These are phyloP conservation scores for Phytophthora multivora DNA, from an alignment of 352 stramenopile genomes.

Conservation along the genomic window DNA sequence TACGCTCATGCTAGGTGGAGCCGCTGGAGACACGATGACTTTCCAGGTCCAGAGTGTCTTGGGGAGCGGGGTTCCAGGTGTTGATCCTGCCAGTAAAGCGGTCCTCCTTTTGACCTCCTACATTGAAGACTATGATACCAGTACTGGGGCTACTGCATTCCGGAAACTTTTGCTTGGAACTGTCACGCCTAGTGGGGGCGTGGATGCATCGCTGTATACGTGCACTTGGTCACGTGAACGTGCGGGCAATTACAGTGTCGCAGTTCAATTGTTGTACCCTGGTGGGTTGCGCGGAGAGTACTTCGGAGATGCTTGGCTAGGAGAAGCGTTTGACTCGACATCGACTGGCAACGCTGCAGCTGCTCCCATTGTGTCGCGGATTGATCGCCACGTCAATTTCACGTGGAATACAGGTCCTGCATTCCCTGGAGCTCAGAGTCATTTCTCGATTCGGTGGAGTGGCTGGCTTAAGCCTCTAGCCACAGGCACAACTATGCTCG, in stretches of 20 bases:
- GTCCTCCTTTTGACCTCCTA: constrained; percentile 30
- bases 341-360: not conserved
- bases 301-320: constrained; percentile 67
- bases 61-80: constrained; percentile 37
- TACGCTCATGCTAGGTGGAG: constrained; percentile 38
- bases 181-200: constrained; percentile 15
- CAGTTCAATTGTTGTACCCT: constrained; percentile 60
- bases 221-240: constrained; percentile 53
- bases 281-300: constrained; percentile 72
- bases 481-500: constrained; percentile 48
- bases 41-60: constrained; percentile 67
- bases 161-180: constrained; percentile 18
- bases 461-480: constrained; percentile 62
- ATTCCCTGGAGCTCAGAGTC: constrained; percentile 56
- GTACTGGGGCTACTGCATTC: constrained; percentile 14
- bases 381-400: constrained; percentile 77
- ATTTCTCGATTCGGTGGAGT: constrained; percentile 68
- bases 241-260: constrained; percentile 54
- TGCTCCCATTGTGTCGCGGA: constrained; percentile 38
- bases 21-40: constrained; percentile 44
- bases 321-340: constrained; percentile 14
- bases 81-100: constrained; percentile 16
- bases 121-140: constrained; percentile 27
- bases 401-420: constrained; percentile 59
- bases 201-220: constrained; percentile 23